Evolutionary conservation across 1,284 basidiomycete species (phyloP).

Genomic region (Sutorius eximius): DNA sequence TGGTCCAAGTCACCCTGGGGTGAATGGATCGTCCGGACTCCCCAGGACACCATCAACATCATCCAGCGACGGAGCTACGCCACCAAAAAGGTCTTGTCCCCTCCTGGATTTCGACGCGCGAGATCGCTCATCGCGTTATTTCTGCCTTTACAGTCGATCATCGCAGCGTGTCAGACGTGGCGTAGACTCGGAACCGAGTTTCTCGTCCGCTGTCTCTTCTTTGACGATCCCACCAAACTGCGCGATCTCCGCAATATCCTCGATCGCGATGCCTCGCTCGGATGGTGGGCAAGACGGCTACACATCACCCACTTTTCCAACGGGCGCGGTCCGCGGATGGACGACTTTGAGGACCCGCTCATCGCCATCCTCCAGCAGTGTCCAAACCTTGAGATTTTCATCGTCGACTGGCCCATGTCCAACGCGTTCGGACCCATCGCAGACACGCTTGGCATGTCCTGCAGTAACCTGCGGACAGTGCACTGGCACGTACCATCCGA

Average conservation of each 20-base stretch:
- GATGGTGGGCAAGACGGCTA: constrained; percentile 65
- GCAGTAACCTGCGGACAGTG: constrained; percentile 52
- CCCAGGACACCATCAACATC: constrained; percentile 53
- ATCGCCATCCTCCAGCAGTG: constrained; percentile 58
- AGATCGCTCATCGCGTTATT: neutral
- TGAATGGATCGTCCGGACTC: constrained; percentile 58
- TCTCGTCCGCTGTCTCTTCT: constrained; percentile 63
- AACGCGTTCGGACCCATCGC: constrained; percentile 58
- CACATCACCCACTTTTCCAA: constrained; percentile 56
- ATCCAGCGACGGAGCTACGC: constrained; percentile 58
- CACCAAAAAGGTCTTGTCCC: constrained; percentile 56
- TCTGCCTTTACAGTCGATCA: constrained; percentile 50
- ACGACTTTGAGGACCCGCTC: constrained; percentile 36
- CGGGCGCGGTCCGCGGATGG: constrained; percentile 32
- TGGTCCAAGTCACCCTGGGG: constrained; percentile 52
- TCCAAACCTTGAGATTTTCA: constrained; percentile 68
- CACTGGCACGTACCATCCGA: constrained; percentile 57
- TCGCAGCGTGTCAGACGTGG: constrained; percentile 58
- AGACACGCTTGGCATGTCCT: constrained; percentile 54
- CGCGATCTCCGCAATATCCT: constrained; percentile 48
- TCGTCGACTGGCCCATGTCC: constrained; percentile 61
- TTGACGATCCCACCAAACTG: constrained; percentile 54
- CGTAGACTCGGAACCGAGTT: constrained; percentile 56
- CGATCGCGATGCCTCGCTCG: constrained; percentile 49
- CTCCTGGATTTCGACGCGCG: neutral